Conservation (phyloP, 371 early-diverging fungal genomes). For the Haplosporangium sp. region DNA sequence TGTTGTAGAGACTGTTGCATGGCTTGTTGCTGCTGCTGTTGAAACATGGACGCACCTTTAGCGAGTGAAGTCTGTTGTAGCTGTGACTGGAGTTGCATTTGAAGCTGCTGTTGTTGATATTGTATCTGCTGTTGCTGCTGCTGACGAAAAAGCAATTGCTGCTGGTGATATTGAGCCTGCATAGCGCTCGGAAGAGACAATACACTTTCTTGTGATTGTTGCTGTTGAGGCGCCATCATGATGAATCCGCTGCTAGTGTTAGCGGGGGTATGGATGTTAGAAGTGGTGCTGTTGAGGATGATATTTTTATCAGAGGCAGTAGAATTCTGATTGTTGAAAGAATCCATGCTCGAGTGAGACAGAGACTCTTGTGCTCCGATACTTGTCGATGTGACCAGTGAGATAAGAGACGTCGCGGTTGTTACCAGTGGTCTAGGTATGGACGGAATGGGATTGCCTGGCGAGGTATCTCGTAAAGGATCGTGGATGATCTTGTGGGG, state of each 20-base stretch:
- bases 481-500: too few species aligned
- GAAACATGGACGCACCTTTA: background rate
- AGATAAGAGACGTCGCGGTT: background rate
- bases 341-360: constrained; percentile 1
- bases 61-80: too few species aligned
- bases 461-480: too few species aligned
- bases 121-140: constrained; percentile 11
- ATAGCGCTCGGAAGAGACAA: too few species aligned
- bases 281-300: background rate
- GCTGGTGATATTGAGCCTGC: constrained; percentile 7
- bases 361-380: background rate
- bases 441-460: too few species aligned
- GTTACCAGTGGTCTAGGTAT: too few species aligned
- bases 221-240: constrained; percentile 9
- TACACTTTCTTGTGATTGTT: constrained; percentile 6
- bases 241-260: background rate
- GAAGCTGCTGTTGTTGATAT: constrained; percentile 16
- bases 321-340: background rate
- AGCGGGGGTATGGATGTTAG: background rate
- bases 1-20: constrained; percentile 8
- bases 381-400: background rate
- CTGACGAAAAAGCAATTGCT: constrained; percentile 12
- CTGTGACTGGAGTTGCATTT: constrained; percentile 1
- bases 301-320: background rate
- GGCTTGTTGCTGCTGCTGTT: constrained; percentile 16